phyloP scores from a whole-genome alignment of 2,329 filamentous ascomycete genomes.

The Truncatella angustata region DNA sequence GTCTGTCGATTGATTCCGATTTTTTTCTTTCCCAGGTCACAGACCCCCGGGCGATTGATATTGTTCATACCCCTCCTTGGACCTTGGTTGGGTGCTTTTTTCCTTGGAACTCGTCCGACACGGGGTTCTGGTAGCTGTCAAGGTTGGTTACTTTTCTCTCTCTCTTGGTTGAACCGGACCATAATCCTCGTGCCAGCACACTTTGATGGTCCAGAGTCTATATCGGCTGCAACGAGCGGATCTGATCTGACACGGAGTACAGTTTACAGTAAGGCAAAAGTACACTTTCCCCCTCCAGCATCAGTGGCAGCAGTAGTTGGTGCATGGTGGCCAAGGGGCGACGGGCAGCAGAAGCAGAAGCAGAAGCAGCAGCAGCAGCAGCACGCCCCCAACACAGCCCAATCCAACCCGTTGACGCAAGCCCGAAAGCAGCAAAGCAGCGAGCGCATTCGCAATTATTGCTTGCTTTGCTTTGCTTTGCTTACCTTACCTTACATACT shows the following conservation, averaged over 20 bases:
- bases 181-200: conserved; percentile 2
- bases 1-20: no score
- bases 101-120: background rate
- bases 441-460: no score
- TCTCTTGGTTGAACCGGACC: no score
- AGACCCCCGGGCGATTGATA: background rate
- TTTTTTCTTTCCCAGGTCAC: conserved; percentile 5
- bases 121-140: conserved; percentile 2
- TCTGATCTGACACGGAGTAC: background rate
- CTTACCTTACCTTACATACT: no score
- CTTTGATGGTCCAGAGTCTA: background rate
- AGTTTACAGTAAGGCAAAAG: no score
- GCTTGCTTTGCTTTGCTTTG: no score
- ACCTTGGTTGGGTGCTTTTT: background rate
- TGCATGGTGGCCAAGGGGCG: conserved; percentile 3
- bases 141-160: conserved; percentile 4
- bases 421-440: background rate
- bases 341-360: no score
- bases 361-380: conserved; percentile 1
- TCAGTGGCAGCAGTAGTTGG: no score
- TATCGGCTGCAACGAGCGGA: conserved; percentile 5
- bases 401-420: no score
- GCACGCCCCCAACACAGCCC: no score
- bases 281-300: no score
- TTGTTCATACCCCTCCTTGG: conserved; percentile 3